phyloP scores from a whole-genome alignment of 1,284 basidiomycete species.

The Filobasidium uniguttulatum region DNA sequence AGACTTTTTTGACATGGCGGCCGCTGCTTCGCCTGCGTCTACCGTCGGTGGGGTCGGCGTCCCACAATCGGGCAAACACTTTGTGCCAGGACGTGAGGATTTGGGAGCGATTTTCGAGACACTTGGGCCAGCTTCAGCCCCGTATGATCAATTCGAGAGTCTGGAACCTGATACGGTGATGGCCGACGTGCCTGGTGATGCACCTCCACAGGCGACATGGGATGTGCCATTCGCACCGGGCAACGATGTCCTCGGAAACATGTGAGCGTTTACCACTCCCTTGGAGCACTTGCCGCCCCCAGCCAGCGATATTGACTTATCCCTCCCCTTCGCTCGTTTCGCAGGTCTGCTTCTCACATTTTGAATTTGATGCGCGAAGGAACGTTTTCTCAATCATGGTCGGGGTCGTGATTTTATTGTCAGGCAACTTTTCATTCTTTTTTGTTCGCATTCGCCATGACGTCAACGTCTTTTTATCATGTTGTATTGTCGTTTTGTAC shows the following conservation, averaged over 20 bases:
- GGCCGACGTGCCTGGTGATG: conserved; percentile 16
- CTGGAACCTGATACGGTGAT: conserved; percentile 14
- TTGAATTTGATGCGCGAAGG: conserved; percentile 34
- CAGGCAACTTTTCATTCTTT: too few relatives aligned
- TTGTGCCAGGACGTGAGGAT: neutral
- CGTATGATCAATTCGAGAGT: conserved; percentile 15
- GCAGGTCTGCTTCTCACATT: conserved; percentile 34
- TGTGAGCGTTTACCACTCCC: conserved; percentile 16
- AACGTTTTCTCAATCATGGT: conserved; percentile 22
- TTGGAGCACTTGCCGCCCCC: too few relatives aligned
- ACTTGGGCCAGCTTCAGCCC: conserved; percentile 13
- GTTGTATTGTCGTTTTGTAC: neutral
- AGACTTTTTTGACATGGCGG: conserved; percentile 15
- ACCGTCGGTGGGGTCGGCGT: neutral
- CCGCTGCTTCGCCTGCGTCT: conserved; percentile 12
- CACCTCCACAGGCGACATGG: conserved; percentile 17
- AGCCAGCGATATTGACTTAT: neutral
- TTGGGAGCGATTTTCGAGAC: conserved; percentile 8
- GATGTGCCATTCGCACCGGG: conserved; percentile 22
- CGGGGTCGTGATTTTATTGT: neutral
- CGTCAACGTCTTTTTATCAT: neutral
- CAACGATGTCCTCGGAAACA: conserved; percentile 23
- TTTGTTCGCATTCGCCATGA: too few relatives aligned
- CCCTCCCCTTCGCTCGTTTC: neutral
- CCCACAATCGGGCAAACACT: neutral